Evolutionary conservation across 257 asterid species (phyloP), one percentile per base, ranked within the genome.

Genomic region (Penstemon eatonii): DNA sequence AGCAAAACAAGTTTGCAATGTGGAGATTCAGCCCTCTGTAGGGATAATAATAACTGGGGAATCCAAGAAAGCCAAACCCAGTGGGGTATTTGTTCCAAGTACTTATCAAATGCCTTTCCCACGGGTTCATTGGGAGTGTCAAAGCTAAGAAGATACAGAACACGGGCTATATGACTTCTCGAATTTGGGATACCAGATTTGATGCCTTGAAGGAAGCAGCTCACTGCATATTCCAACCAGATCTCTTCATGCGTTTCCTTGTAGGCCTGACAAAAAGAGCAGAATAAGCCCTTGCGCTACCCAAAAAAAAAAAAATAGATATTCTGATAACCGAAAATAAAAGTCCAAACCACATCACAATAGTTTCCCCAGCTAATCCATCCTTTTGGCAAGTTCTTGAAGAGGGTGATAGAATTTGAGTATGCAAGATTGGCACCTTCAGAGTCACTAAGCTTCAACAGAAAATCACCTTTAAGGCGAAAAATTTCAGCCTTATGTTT

Each of bases 11-110:
- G 96, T 74, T 94, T 94, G 89, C 97, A 91, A 75, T 94, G 97
- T 68, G 88, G 83, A 78, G 96, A 95, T 86, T 94, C 97, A 50
- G 91, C 75, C 87, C 97, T 89, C 78, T 94, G 99, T 67, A 94
- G 83, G 55, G 97, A 94, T 66, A 91, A 84, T 71, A 94, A 79
- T 50, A 94, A 83, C 84, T 94, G 99, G 13, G 99, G 99, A 76
- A 94, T 91, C 99, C 99, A 94, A 68, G 99, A 85, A 76, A 94
- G 93, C 99, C 97, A 94, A 76, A 91, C 96, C 99, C 97, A 94
- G 57, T 91, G 81, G 47, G 99, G 99, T 72, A 91, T 77, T 74
- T 91, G 96, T 42, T 91, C 99, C 79, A 89, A 66, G 79, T 87
- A 89, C 85, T 94, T 94, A 79, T 91, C 97, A 74, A 94, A 94